Conservation (phyloP, 1,284 basidiomycete species). For the Amylostereum areolatum region DNA sequence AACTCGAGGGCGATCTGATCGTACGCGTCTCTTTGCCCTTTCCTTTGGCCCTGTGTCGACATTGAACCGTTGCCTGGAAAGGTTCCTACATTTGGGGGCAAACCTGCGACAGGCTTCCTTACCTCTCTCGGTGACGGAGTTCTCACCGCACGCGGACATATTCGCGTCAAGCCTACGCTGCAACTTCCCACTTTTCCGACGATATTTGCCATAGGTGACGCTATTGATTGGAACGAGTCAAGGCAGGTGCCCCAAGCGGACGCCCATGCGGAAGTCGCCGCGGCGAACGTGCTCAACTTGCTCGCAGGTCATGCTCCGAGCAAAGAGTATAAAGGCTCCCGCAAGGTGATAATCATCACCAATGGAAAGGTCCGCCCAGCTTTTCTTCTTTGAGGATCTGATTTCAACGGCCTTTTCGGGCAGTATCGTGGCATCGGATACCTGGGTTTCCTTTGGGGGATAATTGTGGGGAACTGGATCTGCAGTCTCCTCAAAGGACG, state of each 20-base stretch:
- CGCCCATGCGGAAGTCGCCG: neutral
- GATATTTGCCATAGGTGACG: neutral
- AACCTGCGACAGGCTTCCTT: neutral
- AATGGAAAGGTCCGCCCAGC: slow-evolving; percentile 48
- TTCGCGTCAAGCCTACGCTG: neutral
- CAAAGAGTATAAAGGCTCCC: slow-evolving; percentile 43
- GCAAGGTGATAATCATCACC: slow-evolving; percentile 50
- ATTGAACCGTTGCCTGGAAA: neutral
- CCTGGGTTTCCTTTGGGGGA: slow-evolving; percentile 42
- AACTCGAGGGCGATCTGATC: neutral
- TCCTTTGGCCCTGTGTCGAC: slow-evolving; percentile 16
- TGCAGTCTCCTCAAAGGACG: slow-evolving; percentile 16
- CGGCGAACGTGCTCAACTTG: neutral
- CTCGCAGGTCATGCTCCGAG: slow-evolving; percentile 12
- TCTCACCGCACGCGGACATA: neutral
- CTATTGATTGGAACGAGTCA: neutral
- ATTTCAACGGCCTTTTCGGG: slow-evolving; percentile 1
- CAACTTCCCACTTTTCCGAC: neutral
- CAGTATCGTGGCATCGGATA: slow-evolving; percentile 44
- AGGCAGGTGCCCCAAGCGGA: neutral
- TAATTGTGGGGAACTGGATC: slow-evolving; percentile 22
- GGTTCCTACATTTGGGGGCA: neutral
- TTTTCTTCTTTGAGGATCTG: neutral
- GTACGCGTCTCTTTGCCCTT: neutral
- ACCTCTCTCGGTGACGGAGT: neutral